These are phyloP conservation scores for Apiospora aurea DNA, from an alignment of 2,329 filamentous ascomycete species.

Conservation along the genomic window DNA sequence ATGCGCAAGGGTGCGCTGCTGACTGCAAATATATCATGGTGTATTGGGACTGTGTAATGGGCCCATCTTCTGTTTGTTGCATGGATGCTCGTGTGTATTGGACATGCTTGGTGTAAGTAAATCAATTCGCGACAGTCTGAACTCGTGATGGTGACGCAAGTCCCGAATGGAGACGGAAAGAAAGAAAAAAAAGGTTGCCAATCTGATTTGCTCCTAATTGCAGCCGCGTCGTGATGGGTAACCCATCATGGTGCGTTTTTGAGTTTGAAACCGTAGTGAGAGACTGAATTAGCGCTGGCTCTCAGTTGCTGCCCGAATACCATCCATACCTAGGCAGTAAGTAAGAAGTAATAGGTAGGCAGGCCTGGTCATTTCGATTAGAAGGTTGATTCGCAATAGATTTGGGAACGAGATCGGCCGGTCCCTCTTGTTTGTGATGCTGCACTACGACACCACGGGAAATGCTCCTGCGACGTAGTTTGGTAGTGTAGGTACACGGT, in stretches of 20 bases:
- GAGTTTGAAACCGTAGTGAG: constrained; percentile 17
- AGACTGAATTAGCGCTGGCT: constrained; percentile 16
- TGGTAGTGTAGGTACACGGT: not conserved
- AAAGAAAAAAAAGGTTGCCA: constrained; percentile 2
- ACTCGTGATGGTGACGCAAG: constrained; percentile 19
- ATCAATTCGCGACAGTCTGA: constrained; percentile 9
- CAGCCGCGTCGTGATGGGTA: constrained; percentile 3
- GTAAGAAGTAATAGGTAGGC: not conserved
- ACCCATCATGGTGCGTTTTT: constrained; percentile 16
- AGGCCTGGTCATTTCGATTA: not conserved
- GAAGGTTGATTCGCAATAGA: constrained; percentile 1
- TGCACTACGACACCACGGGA: not conserved
- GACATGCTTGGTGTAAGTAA: not conserved
- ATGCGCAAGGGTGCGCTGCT: constrained; percentile 1
- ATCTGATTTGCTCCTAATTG: constrained; percentile 11
- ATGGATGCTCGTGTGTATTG: constrained; percentile 6
- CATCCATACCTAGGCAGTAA: not conserved
- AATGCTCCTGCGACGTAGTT: not conserved
- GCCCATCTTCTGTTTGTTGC: not conserved
- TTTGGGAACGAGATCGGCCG: constrained; percentile 16
- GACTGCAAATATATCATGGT: not conserved
- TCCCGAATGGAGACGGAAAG: not conserved
- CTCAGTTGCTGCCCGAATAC: not conserved
- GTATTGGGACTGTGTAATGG: not conserved
- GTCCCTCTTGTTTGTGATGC: constrained; percentile 5